Evolutionary conservation across 192 early-diverging fungal genomes (phyloP).

Genomic region (Oehlia diaphana): DNA sequence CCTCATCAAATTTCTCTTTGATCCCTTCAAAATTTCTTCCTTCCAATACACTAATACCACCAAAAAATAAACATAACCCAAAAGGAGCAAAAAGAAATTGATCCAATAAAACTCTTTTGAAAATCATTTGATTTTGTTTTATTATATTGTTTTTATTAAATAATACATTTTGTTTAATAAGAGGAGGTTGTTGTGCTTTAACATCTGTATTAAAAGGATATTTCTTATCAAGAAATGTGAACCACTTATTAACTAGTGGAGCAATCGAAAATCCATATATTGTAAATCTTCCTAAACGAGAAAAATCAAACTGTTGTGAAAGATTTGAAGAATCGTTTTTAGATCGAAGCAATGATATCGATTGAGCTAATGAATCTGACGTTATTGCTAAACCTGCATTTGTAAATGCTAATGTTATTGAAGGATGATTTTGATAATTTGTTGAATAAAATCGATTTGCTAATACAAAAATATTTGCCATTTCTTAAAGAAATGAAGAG

Average conservation of each 20-base stretch:
- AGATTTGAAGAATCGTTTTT: background rate
- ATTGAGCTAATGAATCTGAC: constrained; percentile 67
- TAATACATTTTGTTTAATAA: background rate
- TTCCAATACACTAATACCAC: constrained; percentile 63
- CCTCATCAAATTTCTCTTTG: constrained; percentile 58
- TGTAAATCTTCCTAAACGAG: constrained; percentile 61
- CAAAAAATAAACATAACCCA: constrained; percentile 66
- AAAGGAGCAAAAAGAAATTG: constrained; percentile 69
- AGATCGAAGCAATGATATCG: constrained; percentile 14
- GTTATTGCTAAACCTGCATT: constrained; percentile 66
- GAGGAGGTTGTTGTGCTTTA: background rate
- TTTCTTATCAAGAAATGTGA: constrained; percentile 57
- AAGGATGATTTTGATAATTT: constrained; percentile 54
- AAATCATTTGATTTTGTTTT: constrained; percentile 1
- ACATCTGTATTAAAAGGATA: constrained; percentile 50
- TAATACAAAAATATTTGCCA: constrained; percentile 24
- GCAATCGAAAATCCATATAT: constrained; percentile 69
- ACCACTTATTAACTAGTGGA: constrained; percentile 71
- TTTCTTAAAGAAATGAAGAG: background rate
- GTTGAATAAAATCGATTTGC: constrained; percentile 42
- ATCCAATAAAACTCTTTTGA: constrained; percentile 49
- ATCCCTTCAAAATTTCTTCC: constrained; percentile 48
- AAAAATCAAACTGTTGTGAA: constrained; percentile 35
- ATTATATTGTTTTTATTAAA: background rate
- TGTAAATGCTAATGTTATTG: constrained; percentile 64